Evolutionary conservation across 1,139 yeast genomes (phyloP).

Genomic region (Candida dubliniensis): DNA sequence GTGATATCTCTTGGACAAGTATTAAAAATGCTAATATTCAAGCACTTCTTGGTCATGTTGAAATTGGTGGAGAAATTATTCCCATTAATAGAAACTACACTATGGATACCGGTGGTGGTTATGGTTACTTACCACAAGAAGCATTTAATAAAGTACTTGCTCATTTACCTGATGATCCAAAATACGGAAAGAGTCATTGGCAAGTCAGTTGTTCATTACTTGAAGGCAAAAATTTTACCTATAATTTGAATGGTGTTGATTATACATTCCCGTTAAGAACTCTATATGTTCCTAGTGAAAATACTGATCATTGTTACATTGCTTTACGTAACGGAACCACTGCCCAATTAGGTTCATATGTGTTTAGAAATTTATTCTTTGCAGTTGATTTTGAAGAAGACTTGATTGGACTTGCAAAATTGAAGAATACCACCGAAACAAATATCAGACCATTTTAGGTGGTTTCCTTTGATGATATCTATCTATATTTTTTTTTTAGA

Average conservation of each 20-base stretch:
- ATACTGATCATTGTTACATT: conserved; percentile 25
- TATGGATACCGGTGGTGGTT: conserved; percentile 6
- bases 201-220: background rate
- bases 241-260: conserved; percentile 4
- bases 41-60: conserved; percentile 1
- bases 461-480: background rate
- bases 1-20: conserved; percentile 5
- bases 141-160: conserved; percentile 5
- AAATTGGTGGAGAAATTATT: conserved; percentile 1
- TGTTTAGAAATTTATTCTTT: conserved; percentile 42
- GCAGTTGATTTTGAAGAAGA: conserved; percentile 23
- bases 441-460: conserved; percentile 46
- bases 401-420: conserved; percentile 8
- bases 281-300: background rate
- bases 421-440: conserved; percentile 23
- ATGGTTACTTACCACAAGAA: background rate
- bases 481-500: too few species aligned
- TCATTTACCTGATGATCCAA: conserved; percentile 5
- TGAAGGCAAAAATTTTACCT: conserved; percentile 6
- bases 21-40: conserved; percentile 1
- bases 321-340: conserved; percentile 39
- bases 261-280: conserved; percentile 5
- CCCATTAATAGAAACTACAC: background rate
- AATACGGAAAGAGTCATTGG: background rate
- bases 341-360: conserved; percentile 42